phyloP scores from a whole-genome alignment of 768 basidiomycete species.

The Lentinula detonsa region DNA sequence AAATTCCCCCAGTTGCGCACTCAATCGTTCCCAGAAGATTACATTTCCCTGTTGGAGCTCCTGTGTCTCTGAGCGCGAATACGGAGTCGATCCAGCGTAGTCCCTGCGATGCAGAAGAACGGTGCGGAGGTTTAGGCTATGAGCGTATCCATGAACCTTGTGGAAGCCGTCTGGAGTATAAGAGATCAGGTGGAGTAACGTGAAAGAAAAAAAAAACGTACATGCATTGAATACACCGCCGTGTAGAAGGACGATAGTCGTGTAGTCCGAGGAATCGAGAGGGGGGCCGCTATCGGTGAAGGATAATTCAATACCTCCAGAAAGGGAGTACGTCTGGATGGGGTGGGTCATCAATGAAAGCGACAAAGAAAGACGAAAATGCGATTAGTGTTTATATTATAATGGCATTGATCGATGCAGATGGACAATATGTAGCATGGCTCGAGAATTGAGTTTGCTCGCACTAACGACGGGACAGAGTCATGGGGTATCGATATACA shows the following conservation, averaged over 20 bases:
- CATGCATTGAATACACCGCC: conserved; percentile 16
- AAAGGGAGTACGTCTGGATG: not conserved
- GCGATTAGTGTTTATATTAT: not conserved
- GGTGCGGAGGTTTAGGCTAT: conserved; percentile 13
- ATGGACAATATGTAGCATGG: not conserved
- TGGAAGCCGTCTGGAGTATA: conserved; percentile 10
- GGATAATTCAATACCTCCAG: conserved; percentile 3
- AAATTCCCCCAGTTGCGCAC: conserved; percentile 13
- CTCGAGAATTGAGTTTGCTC: not conserved
- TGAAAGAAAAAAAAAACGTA: conserved; percentile 1
- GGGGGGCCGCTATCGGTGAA: conserved; percentile 8
- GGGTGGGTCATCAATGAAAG: not conserved
- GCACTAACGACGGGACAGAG: too few relatives aligned
- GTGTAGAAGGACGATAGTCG: conserved; percentile 16
- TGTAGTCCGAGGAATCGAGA: conserved; percentile 9
- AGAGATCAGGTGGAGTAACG: not conserved
- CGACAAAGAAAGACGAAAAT: too few relatives aligned
- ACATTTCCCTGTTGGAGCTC: conserved; percentile 11
- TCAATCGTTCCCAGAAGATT: conserved; percentile 11
- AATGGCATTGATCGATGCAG: not conserved
- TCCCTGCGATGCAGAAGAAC: conserved; percentile 17
- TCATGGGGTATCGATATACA: not conserved
- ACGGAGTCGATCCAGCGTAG: conserved; percentile 17
- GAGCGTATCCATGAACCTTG: conserved; percentile 7
- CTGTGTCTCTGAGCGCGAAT: conserved; percentile 14